Evolutionary conservation across 1,284 basidiomycete genomes (phyloP).

Genomic region (Irpex sp.): DNA sequence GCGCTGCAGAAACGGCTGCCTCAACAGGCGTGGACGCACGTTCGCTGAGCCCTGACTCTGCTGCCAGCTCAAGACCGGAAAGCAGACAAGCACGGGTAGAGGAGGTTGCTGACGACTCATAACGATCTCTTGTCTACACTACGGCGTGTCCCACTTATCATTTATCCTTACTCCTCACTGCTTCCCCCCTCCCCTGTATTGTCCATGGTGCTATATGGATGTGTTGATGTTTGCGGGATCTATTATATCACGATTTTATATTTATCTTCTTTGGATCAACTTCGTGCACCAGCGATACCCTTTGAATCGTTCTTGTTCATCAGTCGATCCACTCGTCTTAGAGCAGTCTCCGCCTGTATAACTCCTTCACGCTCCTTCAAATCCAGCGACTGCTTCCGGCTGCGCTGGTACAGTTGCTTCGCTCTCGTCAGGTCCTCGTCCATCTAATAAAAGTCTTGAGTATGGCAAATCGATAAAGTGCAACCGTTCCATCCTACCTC

Average conservation of each 20-base stretch:
- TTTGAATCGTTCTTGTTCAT: constrained; percentile 6
- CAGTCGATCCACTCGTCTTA: constrained; percentile 34
- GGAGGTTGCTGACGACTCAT: constrained; percentile 32
- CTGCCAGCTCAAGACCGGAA: constrained; percentile 48
- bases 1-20: constrained; percentile 14
- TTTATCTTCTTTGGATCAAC: constrained; percentile 5
- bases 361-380: constrained; percentile 52
- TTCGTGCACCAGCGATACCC: not conserved
- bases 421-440: constrained; percentile 44
- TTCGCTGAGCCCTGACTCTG: constrained; percentile 35
- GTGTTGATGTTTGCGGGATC: constrained; percentile 18
- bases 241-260: constrained; percentile 11
- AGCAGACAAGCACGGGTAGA: constrained; percentile 51
- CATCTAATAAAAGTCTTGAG: constrained; percentile 35
- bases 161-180: not conserved
- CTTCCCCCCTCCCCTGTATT: constrained; percentile 13
- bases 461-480: not conserved
- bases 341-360: constrained; percentile 43
- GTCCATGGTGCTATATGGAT: constrained; percentile 16
- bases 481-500: constrained; percentile 30
- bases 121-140: constrained; percentile 10
- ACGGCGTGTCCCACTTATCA: constrained; percentile 1
- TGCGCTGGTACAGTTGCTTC: constrained; percentile 39
- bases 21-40: constrained; percentile 42
- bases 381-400: constrained; percentile 44